Percentiles rank a stretch among this genome's conserved stretches.
Evolutionary conservation across 192 early-diverging fungal genomes (phyloP).

Genomic region (Podochytrium sp.): DNA sequence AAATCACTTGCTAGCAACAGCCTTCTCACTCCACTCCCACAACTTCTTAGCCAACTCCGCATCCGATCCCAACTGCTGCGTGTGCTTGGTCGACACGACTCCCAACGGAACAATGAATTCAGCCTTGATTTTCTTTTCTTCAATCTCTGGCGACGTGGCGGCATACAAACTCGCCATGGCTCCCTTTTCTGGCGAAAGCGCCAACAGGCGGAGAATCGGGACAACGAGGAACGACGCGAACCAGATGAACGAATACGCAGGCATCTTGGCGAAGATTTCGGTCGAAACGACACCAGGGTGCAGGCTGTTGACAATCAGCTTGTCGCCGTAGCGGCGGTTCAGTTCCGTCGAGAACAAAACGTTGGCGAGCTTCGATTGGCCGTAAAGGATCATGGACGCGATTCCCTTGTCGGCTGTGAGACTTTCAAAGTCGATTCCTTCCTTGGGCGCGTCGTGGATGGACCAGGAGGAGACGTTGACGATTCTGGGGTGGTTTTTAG

Average conservation of each 20-base stretch:
- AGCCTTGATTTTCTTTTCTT: constrained; percentile 26
- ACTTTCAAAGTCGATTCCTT: constrained; percentile 27
- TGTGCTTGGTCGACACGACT: neutral
- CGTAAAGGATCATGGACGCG: neutral
- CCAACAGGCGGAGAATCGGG: too few relatives aligned
- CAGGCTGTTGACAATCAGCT: constrained; percentile 46
- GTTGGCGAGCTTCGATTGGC: neutral
- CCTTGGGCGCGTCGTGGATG: neutral
- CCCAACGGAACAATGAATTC: neutral
- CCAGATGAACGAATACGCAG: constrained; percentile 9
- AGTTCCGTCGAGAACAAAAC: constrained; percentile 24
- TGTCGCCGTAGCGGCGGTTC: constrained; percentile 26
- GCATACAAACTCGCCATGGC: constrained; percentile 42
- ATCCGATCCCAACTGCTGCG: constrained; percentile 5
- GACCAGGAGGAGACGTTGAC: constrained; percentile 33
- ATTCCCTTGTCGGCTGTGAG: neutral
- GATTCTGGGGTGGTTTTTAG: constrained; percentile 13
- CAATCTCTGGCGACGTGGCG: constrained; percentile 43
- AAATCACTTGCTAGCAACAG: too few relatives aligned
- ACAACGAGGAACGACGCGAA: neutral
- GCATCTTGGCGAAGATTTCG: constrained; percentile 30
- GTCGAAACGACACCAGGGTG: constrained; percentile 61
- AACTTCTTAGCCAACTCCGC: constrained; percentile 34
- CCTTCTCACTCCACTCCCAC: constrained; percentile 30
- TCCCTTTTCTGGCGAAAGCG: constrained; percentile 24